These are phyloP conservation scores for Diplodia scrobiculata DNA, from an alignment of 2,329 filamentous ascomycete species.

Conservation along the genomic window DNA sequence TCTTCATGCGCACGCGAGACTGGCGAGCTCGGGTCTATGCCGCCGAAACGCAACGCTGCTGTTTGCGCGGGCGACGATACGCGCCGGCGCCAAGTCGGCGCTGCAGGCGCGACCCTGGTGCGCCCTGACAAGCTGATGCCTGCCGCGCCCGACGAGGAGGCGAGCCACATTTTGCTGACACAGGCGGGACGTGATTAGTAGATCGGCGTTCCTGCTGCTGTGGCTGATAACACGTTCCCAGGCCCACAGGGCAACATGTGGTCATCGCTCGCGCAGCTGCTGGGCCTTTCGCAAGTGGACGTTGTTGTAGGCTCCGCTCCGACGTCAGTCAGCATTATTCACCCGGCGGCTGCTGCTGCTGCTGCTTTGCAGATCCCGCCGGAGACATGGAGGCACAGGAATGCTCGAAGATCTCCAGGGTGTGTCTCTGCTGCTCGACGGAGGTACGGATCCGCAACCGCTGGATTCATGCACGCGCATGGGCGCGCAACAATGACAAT, in stretches of 20 bases:
- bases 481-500: neutral
- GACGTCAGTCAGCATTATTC: neutral
- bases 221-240: neutral
- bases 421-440: neutral
- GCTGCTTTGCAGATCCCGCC: neutral
- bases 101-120: neutral
- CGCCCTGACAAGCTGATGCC: neutral
- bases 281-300: neutral
- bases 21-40: slow-evolving; percentile 1
- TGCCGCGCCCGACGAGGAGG: neutral
- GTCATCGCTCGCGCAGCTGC: neutral
- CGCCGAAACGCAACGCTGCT: slow-evolving; percentile 13
- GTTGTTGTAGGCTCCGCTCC: neutral
- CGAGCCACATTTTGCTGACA: slow-evolving; percentile 15
- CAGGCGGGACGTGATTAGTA: neutral
- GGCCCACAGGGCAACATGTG: neutral
- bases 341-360: neutral
- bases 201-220: neutral
- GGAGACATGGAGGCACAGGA: neutral
- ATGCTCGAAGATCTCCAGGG: neutral
- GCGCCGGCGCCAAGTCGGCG: neutral
- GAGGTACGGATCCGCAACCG: neutral
- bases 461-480: neutral
- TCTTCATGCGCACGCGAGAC: neutral
- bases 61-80: no score